A percentile compares a stretch with the other conserved stretches of the same genome.
Conservation (phyloP, 441 rosid genomes). For the Heliophila coronopifolia region DNA sequence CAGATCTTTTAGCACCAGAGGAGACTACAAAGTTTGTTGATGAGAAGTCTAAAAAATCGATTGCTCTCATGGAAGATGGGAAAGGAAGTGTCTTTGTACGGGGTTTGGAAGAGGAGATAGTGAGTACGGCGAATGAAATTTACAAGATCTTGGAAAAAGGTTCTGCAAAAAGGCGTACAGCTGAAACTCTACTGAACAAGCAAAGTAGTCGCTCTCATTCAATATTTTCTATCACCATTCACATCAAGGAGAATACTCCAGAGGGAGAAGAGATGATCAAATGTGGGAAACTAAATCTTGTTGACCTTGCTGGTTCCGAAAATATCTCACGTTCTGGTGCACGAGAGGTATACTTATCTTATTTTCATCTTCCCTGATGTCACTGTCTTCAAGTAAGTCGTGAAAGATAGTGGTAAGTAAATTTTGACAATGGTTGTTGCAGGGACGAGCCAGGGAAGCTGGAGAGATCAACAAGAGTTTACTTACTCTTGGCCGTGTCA, state of each 20-base stretch:
- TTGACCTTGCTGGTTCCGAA: conserved; percentile 99
- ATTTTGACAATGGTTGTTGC: conserved; percentile 29
- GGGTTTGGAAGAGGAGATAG: conserved; percentile 97
- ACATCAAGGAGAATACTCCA: conserved; percentile 90
- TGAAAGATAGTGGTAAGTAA: neutral
- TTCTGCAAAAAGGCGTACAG: conserved; percentile 93
- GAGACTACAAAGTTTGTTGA: conserved; percentile 76
- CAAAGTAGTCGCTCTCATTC: conserved; percentile 99
- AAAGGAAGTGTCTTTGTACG: conserved; percentile 97
- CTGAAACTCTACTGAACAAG: conserved; percentile 97
- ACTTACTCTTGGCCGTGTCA: conserved; percentile 98
- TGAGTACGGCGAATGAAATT: conserved; percentile 89
- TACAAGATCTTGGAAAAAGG: conserved; percentile 97
- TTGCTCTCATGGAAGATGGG: conserved; percentile 99
- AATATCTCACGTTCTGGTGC: conserved; percentile 98
- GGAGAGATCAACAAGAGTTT: conserved; percentile 98
- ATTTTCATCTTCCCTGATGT: neutral
- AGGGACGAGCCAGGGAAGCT: conserved; percentile 99
- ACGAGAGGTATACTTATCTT: conserved; percentile 59
- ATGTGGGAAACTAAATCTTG: conserved; percentile 95
- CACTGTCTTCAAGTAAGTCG: conserved; percentile 1
- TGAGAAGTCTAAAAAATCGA: conserved; percentile 89
- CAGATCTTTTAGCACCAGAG: conserved; percentile 91
- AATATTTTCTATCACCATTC: conserved; percentile 93
- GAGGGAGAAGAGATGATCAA: conserved; percentile 98